phyloP scores from a whole-genome alignment of 768 basidiomycete genomes.

The Amyloporia xantha region DNA sequence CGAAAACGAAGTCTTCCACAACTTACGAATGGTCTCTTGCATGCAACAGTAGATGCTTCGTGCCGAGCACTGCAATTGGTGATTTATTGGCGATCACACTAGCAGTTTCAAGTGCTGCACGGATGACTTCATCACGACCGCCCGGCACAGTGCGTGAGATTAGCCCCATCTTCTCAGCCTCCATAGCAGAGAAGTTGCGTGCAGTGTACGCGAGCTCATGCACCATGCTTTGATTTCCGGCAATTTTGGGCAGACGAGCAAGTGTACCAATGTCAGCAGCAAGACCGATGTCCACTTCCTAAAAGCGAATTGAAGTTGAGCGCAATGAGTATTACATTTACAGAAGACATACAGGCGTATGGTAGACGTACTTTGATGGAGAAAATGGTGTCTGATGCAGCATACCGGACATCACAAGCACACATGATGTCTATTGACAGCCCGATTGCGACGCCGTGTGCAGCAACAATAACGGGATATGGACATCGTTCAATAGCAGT shows the following conservation, averaged over 20 bases:
- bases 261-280: conserved; percentile 88
- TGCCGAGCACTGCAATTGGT: conserved; percentile 69
- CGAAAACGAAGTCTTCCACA: neutral
- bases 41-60: conserved; percentile 75
- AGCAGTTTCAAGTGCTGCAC: conserved; percentile 61
- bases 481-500: conserved; percentile 57
- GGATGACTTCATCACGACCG: conserved; percentile 56
- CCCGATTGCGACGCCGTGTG: conserved; percentile 70
- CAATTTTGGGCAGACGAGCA: conserved; percentile 72
- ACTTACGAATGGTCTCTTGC: conserved; percentile 69
- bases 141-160: conserved; percentile 69
- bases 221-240: conserved; percentile 64
- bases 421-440: conserved; percentile 72
- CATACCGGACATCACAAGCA: conserved; percentile 76
- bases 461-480: conserved; percentile 79
- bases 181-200: conserved; percentile 57
- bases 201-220: conserved; percentile 76
- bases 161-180: conserved; percentile 66
- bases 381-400: conserved; percentile 55
- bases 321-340: too few species aligned
- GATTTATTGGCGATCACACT: conserved; percentile 64
- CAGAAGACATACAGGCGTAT: neutral
- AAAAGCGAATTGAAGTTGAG: too few species aligned
- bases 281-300: conserved; percentile 85
- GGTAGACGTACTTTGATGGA: conserved; percentile 56